Evolutionary conservation across 352 stramenopile species (phyloP).

Genomic region (Elongisporangium undulatum): DNA sequence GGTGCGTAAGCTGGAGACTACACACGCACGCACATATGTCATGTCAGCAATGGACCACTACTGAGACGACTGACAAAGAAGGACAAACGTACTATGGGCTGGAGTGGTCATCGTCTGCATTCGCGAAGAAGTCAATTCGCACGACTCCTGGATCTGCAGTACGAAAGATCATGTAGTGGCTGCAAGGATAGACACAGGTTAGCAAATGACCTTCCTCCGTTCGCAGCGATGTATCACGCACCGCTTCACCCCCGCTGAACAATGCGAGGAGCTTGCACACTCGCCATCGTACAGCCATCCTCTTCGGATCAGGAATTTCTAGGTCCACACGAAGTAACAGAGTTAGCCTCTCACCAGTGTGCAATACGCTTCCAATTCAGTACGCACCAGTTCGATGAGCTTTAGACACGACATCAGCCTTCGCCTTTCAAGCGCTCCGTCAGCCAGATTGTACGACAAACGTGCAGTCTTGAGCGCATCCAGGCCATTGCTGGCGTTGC

Average conservation of each 20-base stretch:
- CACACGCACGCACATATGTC: neutral
- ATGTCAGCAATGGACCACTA: neutral
- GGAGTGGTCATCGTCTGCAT: neutral
- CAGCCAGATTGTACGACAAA: conserved; percentile 31
- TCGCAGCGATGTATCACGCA: neutral
- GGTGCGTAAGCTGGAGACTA: neutral
- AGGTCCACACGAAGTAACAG: neutral
- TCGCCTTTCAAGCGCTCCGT: conserved; percentile 20
- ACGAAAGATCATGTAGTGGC: conserved; percentile 72
- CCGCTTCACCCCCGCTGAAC: neutral
- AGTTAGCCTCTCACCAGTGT: neutral
- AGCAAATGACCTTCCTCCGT: neutral
- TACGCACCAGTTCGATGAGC: conserved; percentile 34
- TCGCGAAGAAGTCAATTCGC: conserved; percentile 82
- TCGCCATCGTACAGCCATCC: conserved; percentile 78
- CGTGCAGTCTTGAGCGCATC: conserved; percentile 70
- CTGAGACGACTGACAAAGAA: no score
- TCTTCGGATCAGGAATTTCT: conserved; percentile 80
- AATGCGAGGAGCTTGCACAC: conserved; percentile 14
- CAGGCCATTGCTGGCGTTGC: conserved; percentile 42
- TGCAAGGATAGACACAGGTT: conserved; percentile 10
- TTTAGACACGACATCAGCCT: conserved; percentile 69
- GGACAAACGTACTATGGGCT: neutral
- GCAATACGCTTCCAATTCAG: neutral
- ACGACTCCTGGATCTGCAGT: conserved; percentile 48